Evolutionary conservation across 805 yeast species (phyloP), one percentile per base, ranked within the genome.

Genomic region (Yamadazyma insecticola): DNA sequence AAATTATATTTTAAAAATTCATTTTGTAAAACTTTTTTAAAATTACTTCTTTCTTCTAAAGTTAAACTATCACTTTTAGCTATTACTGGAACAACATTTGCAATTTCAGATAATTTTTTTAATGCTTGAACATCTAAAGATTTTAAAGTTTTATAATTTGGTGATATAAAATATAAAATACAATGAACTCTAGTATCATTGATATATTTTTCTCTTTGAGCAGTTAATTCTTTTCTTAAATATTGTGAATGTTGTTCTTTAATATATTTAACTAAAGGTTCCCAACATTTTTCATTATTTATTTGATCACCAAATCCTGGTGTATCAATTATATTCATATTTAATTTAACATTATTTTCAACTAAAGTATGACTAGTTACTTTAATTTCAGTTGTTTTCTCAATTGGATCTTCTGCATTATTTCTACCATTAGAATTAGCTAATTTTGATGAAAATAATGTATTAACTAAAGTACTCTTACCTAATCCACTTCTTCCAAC

Each of bases 271-370:
- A 89, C 81, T 41, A 89, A 79, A 32, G 96, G 96, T 48, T 89
- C 97, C 96, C 97, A 90, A 61, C 95, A 88, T 60, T 82, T 84
- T 50, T 85, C 94, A 60, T 89, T 89, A 65, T 88, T 85, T 45
- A 92, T 83, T 63, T 85, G 96, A 68, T 92, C 98, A 23, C 96
- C 97, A 67, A 87, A 92, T 11, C 97, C 97, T 13, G 97, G 97
- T 3, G 98, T 92, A 56, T 92, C 98, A 53, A 92, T 85, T 34
- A 92, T 78, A 48, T 87, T 89, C 42, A 92, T 66, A 49, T 81
- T 81, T 55, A 92, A 75, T 40, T 80, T 78, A 35, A 92, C 97
- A 43, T 83, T 84, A 56, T 87, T 88, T 61, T 92, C 98, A 35
- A 77, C 60, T 43, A 92, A 70, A 12, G 73, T 70, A 40, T 81